Percentiles rank a stretch among this genome's conserved stretches.
Conservation (phyloP, 2,329 filamentous ascomycete species). For the Colletotrichum plurivorum region DNA sequence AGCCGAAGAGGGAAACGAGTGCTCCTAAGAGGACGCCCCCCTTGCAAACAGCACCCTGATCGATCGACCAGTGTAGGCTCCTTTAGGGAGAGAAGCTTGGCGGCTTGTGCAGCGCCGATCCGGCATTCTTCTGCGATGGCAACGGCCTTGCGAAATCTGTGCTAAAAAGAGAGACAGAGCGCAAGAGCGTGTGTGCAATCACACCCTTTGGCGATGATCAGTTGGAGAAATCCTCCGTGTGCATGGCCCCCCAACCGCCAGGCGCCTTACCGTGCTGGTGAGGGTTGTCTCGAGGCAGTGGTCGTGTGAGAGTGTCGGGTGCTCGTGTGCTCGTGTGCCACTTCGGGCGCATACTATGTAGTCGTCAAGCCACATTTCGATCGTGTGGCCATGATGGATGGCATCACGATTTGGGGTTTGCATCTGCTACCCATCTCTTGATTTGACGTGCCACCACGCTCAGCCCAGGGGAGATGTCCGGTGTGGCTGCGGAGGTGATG, state of each 20-base stretch:
- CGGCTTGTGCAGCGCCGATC: constrained; percentile 29
- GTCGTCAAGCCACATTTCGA: constrained; percentile 26
- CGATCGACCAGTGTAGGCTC: constrained; percentile 17
- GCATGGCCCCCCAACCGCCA: not conserved
- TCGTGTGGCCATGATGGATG: not conserved
- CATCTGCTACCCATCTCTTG: constrained; percentile 6
- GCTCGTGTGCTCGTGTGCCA: constrained; percentile 35
- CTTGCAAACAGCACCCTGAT: not conserved
- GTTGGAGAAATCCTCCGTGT: constrained; percentile 26
- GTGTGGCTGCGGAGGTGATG: constrained; percentile 7
- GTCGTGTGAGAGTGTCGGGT: constrained; percentile 28
- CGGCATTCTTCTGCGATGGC: not conserved
- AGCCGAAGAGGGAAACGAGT: not conserved
- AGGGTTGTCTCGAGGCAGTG: not conserved
- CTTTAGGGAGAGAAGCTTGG: constrained; percentile 3
- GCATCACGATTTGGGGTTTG: not conserved
- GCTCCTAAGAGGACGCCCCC: constrained; percentile 9
- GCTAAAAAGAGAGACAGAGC: not conserved
- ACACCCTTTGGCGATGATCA: constrained; percentile 17
- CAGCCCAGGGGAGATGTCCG: not conserved
- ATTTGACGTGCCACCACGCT: not conserved
- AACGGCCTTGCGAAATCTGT: too few relatives aligned
- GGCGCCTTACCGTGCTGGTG: not conserved
- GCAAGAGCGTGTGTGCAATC: not conserved
- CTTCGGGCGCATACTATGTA: not conserved